Conservation (phyloP, 2,329 filamentous ascomycete genomes). For the Fusarium luffae region DNA sequence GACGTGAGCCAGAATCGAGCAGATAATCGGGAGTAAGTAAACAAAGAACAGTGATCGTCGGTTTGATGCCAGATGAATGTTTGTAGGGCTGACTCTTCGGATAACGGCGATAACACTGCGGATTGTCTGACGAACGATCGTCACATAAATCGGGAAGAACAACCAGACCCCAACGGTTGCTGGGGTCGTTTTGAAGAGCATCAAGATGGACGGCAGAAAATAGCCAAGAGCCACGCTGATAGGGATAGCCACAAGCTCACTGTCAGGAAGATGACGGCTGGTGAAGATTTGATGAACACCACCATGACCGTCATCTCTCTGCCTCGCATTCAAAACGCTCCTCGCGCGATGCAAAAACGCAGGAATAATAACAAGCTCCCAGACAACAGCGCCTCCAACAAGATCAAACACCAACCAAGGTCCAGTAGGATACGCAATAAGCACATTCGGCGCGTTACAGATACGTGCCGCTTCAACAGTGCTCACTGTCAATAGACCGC, state of each 20-base stretch:
- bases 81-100: constrained; percentile 44
- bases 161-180: constrained; percentile 59
- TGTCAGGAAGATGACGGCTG: constrained; percentile 54
- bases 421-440: constrained; percentile 54
- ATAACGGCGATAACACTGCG: constrained; percentile 45
- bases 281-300: constrained; percentile 33
- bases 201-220: constrained; percentile 57
- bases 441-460: constrained; percentile 51
- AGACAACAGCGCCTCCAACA: constrained; percentile 61
- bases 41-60: constrained; percentile 53
- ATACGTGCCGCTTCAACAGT: constrained; percentile 62
- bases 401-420: constrained; percentile 62
- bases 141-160: constrained; percentile 63
- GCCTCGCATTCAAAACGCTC: constrained; percentile 47
- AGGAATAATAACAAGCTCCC: constrained; percentile 63
- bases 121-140: constrained; percentile 54
- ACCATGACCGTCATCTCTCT: constrained; percentile 22
- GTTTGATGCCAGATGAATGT: constrained; percentile 58
- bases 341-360: constrained; percentile 59
- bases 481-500: constrained; percentile 60
- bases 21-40: constrained; percentile 58
- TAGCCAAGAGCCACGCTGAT: constrained; percentile 60
- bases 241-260: constrained; percentile 69
- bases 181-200: constrained; percentile 57
- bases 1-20: constrained; percentile 57